Evolutionary conservation across 2,329 filamentous ascomycete species (phyloP).

Genomic region (Cadophora luteo-olivacea): DNA sequence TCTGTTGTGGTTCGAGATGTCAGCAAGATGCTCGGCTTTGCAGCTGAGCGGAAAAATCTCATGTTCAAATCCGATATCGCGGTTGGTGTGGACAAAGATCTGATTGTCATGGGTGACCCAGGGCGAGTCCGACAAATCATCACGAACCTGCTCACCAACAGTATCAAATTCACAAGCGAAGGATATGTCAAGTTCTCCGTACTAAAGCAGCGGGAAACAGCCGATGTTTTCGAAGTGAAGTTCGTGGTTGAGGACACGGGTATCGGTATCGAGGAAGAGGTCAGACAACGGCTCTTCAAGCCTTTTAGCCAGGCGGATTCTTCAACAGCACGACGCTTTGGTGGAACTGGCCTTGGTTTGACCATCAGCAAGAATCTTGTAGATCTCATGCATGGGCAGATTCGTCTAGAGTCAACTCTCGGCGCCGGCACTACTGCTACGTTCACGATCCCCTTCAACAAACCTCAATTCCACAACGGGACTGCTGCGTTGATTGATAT

Average conservation of each 20-base stretch:
- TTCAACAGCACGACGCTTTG: constrained; percentile 79
- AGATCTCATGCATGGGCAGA: constrained; percentile 80
- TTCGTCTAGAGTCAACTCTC: constrained; percentile 70
- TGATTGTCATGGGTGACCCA: constrained; percentile 86
- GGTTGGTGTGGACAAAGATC: constrained; percentile 64
- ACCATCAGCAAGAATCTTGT: constrained; percentile 84
- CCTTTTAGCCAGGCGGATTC: constrained; percentile 85
- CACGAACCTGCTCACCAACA: constrained; percentile 79
- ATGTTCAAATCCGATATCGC: constrained; percentile 71
- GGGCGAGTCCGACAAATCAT: constrained; percentile 84
- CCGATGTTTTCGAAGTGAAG: constrained; percentile 69
- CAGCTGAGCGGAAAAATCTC: constrained; percentile 79
- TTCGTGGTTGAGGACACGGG: constrained; percentile 81
- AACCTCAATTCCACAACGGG: constrained; percentile 60
- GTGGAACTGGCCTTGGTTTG: constrained; percentile 78
- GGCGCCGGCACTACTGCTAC: constrained; percentile 75
- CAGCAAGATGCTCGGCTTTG: constrained; percentile 86
- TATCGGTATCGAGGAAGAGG: constrained; percentile 81
- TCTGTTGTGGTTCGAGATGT: constrained; percentile 79
- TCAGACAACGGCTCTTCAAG: constrained; percentile 74
- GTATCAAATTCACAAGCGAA: constrained; percentile 75
- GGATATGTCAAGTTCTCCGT: constrained; percentile 73
- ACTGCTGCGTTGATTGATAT: constrained; percentile 64
- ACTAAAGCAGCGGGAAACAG: constrained; percentile 65
- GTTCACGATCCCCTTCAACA: constrained; percentile 80